These are phyloP conservation scores for Lactarius pseudohatsudake DNA, from an alignment of 768 basidiomycete genomes.

Conservation along the genomic window DNA sequence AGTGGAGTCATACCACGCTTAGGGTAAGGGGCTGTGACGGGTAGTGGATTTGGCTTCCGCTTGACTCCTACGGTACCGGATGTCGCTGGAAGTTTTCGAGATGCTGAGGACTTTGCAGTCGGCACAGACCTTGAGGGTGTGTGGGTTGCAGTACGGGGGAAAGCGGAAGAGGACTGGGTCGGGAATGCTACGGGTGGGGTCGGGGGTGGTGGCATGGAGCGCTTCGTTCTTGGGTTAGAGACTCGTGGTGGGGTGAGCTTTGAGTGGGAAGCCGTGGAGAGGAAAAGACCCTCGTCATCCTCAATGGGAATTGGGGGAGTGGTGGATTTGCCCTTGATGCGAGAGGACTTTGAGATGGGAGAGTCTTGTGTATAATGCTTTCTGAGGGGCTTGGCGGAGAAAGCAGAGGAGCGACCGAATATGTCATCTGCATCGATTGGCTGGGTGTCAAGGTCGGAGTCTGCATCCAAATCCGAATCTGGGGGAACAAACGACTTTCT, in stretches of 20 bases:
- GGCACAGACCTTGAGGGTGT: neutral
- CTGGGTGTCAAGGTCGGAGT: slow-evolving; percentile 20
- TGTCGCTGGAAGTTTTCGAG: slow-evolving; percentile 1
- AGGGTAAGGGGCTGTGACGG: slow-evolving; percentile 28
- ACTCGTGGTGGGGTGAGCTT: slow-evolving; percentile 14
- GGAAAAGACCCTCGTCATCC: slow-evolving; percentile 29
- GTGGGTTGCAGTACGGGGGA: neutral
- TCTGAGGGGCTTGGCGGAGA: slow-evolving; percentile 11
- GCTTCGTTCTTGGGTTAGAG: slow-evolving; percentile 11
- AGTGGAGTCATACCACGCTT: slow-evolving; percentile 29
- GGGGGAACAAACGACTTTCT: slow-evolving; percentile 25
- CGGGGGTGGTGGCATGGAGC: slow-evolving; percentile 15
- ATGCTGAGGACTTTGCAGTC: slow-evolving; percentile 1
- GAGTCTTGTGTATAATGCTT: neutral
- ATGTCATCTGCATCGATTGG: slow-evolving; percentile 22
- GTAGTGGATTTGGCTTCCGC: slow-evolving; percentile 28
- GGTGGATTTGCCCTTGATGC: slow-evolving; percentile 9
- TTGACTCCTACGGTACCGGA: slow-evolving; percentile 25
- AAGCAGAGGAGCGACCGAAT: slow-evolving; percentile 20
- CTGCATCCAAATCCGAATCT: slow-evolving; percentile 18
- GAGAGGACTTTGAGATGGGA: neutral
- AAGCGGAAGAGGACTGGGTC: neutral
- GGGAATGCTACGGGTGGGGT: slow-evolving; percentile 1
- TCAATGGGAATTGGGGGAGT: slow-evolving; percentile 13
- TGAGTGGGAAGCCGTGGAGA: slow-evolving; percentile 15